These are phyloP conservation scores for Leucocoprinus leucothites DNA, from an alignment of 768 basidiomycete species.

Conservation along the genomic window DNA sequence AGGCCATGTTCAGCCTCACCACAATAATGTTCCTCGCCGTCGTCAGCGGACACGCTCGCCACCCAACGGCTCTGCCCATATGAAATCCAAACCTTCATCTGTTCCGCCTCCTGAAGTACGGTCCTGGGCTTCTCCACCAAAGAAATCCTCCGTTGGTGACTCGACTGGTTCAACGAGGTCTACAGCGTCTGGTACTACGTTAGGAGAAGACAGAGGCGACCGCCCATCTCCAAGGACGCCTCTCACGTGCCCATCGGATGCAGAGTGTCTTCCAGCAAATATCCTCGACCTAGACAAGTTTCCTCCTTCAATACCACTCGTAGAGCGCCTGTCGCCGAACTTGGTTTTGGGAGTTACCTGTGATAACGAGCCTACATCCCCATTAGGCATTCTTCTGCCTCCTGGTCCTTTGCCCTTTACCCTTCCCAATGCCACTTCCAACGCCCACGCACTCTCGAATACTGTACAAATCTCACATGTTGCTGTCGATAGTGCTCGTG, in stretches of 20 bases:
- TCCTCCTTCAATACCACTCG: not conserved
- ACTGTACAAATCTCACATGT: too few species aligned
- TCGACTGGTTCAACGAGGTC: not conserved
- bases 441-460: too few species aligned
- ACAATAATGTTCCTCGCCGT: slow-evolving; percentile 3
- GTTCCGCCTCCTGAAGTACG: not conserved
- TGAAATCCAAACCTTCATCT: not conserved
- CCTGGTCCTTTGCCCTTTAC: not conserved
- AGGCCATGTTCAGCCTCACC: slow-evolving; percentile 5
- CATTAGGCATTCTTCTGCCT: not conserved
- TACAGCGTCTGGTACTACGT: not conserved
- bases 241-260: not conserved
- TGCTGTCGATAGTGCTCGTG: not conserved
- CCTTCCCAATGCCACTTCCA: not conserved
- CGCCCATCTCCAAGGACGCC: not conserved
- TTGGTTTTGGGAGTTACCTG: too few species aligned
- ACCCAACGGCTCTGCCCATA: not conserved
- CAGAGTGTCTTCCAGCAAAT: not conserved
- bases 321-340: not conserved
- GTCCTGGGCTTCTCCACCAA: not conserved
- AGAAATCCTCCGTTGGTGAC: not conserved
- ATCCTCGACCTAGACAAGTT: not conserved
- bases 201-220: not conserved
- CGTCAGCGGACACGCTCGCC: not conserved
- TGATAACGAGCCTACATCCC: not conserved